A percentile compares a stretch with the other conserved stretches of the same genome.
These are phyloP conservation scores for Lactarius psammicola DNA, from an alignment of 768 basidiomycete genomes.

Conservation along the genomic window DNA sequence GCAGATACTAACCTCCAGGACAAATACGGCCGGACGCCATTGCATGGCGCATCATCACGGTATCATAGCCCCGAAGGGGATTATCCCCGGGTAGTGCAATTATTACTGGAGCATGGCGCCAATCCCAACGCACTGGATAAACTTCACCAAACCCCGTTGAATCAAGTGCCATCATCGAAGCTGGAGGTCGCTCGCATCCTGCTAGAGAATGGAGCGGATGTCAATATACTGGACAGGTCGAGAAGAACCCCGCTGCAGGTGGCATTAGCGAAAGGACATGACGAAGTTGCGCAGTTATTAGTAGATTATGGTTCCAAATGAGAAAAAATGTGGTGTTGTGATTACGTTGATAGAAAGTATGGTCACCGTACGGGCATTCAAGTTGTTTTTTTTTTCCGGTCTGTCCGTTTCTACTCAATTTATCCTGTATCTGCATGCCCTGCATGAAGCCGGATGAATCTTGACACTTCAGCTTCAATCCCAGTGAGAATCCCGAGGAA, in stretches of 20 bases:
- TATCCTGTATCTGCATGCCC: too few species aligned
- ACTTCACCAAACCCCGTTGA: background rate
- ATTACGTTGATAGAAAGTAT: too few species aligned
- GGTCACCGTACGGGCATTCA: too few species aligned
- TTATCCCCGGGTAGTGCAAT: background rate
- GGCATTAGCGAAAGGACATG: background rate
- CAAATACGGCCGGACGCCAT: background rate
- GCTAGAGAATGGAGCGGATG: background rate
- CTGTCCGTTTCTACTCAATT: too few species aligned
- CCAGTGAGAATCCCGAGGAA: too few species aligned
- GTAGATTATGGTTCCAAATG: too few species aligned
- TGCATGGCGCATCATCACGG: background rate
- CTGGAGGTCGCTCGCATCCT: background rate
- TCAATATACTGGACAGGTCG: too few species aligned
- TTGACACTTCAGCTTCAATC: too few species aligned
- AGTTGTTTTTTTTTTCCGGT: too few species aligned
- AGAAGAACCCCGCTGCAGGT: background rate
- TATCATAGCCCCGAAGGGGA: background rate
- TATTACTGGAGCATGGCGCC: conserved; percentile 1
- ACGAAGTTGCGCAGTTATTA: background rate
- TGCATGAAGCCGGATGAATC: too few species aligned
- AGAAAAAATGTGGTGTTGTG: too few species aligned
- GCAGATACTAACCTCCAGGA: conserved; percentile 3
- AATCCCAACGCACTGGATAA: background rate
- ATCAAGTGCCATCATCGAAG: background rate